phyloP scores from a whole-genome alignment of 2,329 filamentous ascomycete genomes.

The Hirsutella thompsonii region DNA sequence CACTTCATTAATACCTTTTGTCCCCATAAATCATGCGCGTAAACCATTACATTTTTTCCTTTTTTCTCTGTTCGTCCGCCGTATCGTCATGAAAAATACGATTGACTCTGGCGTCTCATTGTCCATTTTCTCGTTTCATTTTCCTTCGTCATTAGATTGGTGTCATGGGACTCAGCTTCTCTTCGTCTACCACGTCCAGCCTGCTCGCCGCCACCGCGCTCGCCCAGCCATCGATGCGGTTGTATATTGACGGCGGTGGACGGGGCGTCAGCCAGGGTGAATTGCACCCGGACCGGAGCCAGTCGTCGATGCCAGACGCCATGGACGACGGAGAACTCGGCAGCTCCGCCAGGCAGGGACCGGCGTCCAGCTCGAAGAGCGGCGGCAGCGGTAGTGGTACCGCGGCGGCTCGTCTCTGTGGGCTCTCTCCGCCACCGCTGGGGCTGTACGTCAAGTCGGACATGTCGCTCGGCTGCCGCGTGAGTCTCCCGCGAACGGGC shows the following conservation, averaged over 20 bases:
- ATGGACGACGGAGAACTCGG: conserved; percentile 12
- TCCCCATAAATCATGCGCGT: no score
- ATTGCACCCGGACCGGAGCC: conserved; percentile 8
- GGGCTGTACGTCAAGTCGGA: conserved; percentile 28
- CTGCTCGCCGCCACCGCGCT: conserved; percentile 6
- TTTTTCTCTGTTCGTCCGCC: no score
- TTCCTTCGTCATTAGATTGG: not conserved
- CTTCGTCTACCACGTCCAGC: conserved; percentile 26
- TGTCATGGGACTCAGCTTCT: conserved; percentile 9
- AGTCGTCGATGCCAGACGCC: conserved; percentile 7
- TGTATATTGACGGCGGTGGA: conserved; percentile 7
- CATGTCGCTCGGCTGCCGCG: conserved; percentile 28
- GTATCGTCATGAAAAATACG: no score
- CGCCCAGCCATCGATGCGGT: not conserved
- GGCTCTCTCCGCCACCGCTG: conserved; percentile 2
- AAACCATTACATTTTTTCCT: no score
- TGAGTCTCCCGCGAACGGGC: conserved; percentile 18
- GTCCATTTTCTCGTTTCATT: no score
- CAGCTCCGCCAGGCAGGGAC: conserved; percentile 21
- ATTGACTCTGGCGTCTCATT: no score
- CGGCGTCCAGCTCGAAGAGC: conserved; percentile 24
- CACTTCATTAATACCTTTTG: no score
- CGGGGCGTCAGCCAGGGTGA: conserved; percentile 1
- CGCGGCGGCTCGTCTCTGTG: not conserved
- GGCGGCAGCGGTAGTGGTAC: not conserved